Conservation (phyloP, 176 grass and related monocot species). For the Triticum aestivum region IWGSC_CS_RefSeq_v2.1 NC_057803.1:24052426-24052925, state of each 20-base stretch:
- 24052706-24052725: slow-evolving; percentile 13
- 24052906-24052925: not conserved
- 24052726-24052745: slow-evolving; percentile 6
- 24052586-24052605: not conserved
- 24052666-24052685: slow-evolving; percentile 8
- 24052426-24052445: not conserved
- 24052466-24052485: slow-evolving; percentile 7
- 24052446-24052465: slow-evolving; percentile 3
- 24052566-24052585: not conserved
- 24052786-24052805: too few species aligned
- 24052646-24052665: slow-evolving; percentile 16
- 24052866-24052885: not conserved
- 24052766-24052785: too few species aligned
- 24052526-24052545: slow-evolving; percentile 3
- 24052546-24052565: not conserved
- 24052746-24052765: slow-evolving; percentile 15
- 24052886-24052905: not conserved
- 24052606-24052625: not conserved
- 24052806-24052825: too few species aligned
- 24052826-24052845: not conserved
- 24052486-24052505: not conserved
- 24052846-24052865: slow-evolving; percentile 27
- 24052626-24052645: not conserved
- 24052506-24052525: not conserved
- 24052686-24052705: slow-evolving; percentile 1